Evolutionary conservation across 2,329 filamentous ascomycete species (phyloP).

Genomic region (Neoarthrinium moseri): DNA sequence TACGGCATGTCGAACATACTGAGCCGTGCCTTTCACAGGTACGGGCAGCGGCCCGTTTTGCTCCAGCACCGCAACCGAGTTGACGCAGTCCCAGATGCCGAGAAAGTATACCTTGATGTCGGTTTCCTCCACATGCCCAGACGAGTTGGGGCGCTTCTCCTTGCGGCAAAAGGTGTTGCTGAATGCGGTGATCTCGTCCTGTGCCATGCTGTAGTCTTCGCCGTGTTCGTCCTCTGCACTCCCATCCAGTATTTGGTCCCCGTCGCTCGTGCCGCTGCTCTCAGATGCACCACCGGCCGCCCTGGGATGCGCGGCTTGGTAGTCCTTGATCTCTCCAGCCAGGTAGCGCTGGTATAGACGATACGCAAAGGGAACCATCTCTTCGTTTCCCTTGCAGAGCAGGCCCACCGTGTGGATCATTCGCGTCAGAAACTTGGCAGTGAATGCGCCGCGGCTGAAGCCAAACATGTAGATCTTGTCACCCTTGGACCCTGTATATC

Average conservation of each 20-base stretch:
- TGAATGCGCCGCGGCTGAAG: slow-evolving; percentile 52
- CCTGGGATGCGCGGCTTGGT: slow-evolving; percentile 20
- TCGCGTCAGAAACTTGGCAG: slow-evolving; percentile 50
- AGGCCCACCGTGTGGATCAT: slow-evolving; percentile 50
- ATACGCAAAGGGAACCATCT: slow-evolving; percentile 51
- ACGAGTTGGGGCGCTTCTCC: no score
- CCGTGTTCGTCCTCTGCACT: no score
- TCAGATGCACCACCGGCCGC: slow-evolving; percentile 42
- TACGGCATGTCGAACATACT: slow-evolving; percentile 50
- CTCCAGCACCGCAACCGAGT: slow-evolving; percentile 44
- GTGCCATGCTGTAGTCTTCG: no score
- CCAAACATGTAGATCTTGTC: slow-evolving; percentile 55
- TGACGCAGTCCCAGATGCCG: slow-evolving; percentile 56
- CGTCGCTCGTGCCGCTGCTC: no score
- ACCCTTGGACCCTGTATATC: no score
- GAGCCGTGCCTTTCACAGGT: slow-evolving; percentile 37
- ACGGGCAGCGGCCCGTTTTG: slow-evolving; percentile 33
- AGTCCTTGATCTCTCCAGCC: slow-evolving; percentile 34
- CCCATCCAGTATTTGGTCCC: no score
- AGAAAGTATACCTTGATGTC: no score
- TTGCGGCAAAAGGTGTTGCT: no score
- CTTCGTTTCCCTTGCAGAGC: slow-evolving; percentile 50
- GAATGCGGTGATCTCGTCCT: no score
- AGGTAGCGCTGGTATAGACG: slow-evolving; percentile 41
- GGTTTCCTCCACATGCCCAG: no score